These are phyloP conservation scores for Apophysomyces elegans DNA, from an alignment of 371 early-diverging fungal genomes.

Conservation along the genomic window DNA sequence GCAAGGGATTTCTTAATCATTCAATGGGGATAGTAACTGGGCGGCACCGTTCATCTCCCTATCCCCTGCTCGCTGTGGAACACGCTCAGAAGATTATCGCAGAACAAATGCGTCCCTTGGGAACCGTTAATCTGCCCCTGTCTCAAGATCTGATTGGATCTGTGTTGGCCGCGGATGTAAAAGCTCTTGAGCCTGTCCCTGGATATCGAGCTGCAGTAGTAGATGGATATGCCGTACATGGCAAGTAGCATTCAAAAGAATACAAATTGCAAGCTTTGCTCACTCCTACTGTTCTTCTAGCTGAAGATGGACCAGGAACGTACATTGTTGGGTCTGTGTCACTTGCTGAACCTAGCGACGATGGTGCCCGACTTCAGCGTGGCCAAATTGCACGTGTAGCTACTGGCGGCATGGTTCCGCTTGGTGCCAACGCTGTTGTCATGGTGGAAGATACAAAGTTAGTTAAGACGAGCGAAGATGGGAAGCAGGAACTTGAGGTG, in stretches of 20 bases:
- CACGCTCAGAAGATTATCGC: constrained; percentile 68
- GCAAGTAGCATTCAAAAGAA: constrained; percentile 37
- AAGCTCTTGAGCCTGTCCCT: constrained; percentile 79
- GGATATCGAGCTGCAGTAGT: constrained; percentile 86
- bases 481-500: constrained; percentile 66
- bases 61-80: constrained; percentile 75
- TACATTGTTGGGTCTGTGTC: constrained; percentile 70
- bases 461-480: constrained; percentile 56
- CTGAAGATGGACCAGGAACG: constrained; percentile 79
- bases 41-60: constrained; percentile 80
- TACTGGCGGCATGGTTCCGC: constrained; percentile 88
- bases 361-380: not conserved
- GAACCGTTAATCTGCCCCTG: constrained; percentile 46
- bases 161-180: constrained; percentile 78
- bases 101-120: constrained; percentile 38
- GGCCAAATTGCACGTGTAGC: constrained; percentile 80
- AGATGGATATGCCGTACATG: constrained; percentile 92
- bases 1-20: too few species aligned
- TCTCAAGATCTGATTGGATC: constrained; percentile 58
- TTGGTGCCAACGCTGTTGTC: constrained; percentile 84
- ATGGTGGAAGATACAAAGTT: constrained; percentile 92
- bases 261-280: not conserved
- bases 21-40: constrained; percentile 50
- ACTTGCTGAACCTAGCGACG: constrained; percentile 54
- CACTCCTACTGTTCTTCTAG: constrained; percentile 25